A percentile compares a stretch with the other conserved stretches of the same genome.
Evolutionary conservation across 2,329 filamentous ascomycete genomes (phyloP).

Genomic region (Eurotiales sp.): DNA sequence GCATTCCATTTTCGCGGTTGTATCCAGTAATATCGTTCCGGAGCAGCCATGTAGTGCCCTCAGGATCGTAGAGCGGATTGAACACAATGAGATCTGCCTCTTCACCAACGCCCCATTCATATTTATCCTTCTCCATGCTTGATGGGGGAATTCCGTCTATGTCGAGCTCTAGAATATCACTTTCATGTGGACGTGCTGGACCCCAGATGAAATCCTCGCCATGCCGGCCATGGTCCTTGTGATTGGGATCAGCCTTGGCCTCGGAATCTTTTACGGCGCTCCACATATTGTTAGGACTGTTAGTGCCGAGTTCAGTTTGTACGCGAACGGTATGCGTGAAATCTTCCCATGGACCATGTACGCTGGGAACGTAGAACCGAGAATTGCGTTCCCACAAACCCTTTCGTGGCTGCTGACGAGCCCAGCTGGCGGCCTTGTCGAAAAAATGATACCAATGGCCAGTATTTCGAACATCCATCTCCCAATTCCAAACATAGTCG

Average conservation of each 20-base stretch:
- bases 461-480: conserved; percentile 74
- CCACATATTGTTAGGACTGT: conserved; percentile 66
- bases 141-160: conserved; percentile 71
- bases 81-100: conserved; percentile 89
- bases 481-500: conserved; percentile 83
- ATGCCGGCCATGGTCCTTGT: conserved; percentile 30
- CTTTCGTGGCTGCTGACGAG: conserved; percentile 69
- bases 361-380: conserved; percentile 71
- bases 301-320: conserved; percentile 67
- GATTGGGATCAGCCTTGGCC: conserved; percentile 20
- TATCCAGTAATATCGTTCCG: conserved; percentile 81
- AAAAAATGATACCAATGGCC: conserved; percentile 81
- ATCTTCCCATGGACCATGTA: conserved; percentile 75
- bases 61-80: conserved; percentile 87
- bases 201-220: conserved; percentile 75
- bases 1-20: conserved; percentile 59
- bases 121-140: conserved; percentile 72
- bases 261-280: conserved; percentile 39
- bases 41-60: conserved; percentile 79
- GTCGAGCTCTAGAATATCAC: conserved; percentile 69
- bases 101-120: conserved; percentile 83
- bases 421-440: conserved; percentile 65
- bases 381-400: conserved; percentile 77
- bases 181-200: conserved; percentile 63
- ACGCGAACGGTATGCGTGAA: conserved; percentile 74